phyloP scores from a whole-genome alignment of 1,284 basidiomycete genomes.

The Ganoderma leucocontextum region DNA sequence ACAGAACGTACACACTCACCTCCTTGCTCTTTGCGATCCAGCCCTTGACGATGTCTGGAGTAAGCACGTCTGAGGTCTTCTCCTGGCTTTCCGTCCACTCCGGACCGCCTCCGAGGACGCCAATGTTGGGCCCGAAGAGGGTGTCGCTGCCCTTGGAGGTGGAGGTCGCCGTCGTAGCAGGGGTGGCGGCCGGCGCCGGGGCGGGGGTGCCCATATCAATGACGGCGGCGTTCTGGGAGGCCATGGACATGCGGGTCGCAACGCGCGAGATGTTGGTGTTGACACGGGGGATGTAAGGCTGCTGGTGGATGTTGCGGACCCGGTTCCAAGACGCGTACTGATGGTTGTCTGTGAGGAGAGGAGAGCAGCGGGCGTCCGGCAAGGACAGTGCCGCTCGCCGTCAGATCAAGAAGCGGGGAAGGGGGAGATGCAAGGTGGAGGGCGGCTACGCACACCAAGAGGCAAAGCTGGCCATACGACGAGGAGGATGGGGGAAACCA shows the following conservation, averaged over 20 bases:
- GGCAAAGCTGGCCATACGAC: conserved; percentile 35
- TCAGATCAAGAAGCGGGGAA: conserved; percentile 12
- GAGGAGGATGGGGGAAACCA: conserved; percentile 18
- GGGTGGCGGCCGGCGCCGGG: conserved; percentile 12
- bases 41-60: conserved; percentile 76
- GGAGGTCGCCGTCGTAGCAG: conserved; percentile 26
- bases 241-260: conserved; percentile 51
- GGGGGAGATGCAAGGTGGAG: background rate
- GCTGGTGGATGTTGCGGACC: conserved; percentile 55
- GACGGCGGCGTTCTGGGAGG: conserved; percentile 47
- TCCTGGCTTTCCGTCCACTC: conserved; percentile 54
- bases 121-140: conserved; percentile 74
- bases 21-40: conserved; percentile 90
- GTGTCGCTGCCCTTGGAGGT: conserved; percentile 55
- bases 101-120: conserved; percentile 55
- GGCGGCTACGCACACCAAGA: conserved; percentile 40
- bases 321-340: conserved; percentile 65
- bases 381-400: conserved; percentile 16
- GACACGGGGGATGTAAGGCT: conserved; percentile 59
- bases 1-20: conserved; percentile 51
- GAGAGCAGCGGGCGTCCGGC: conserved; percentile 14
- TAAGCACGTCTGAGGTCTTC: conserved; percentile 69
- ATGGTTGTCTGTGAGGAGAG: conserved; percentile 49
- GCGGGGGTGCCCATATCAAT: conserved; percentile 47
- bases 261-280: conserved; percentile 54